A percentile compares a stretch with the other conserved stretches of the same genome.
Evolutionary conservation across 768 basidiomycete species (phyloP).

Genomic region (Lyophyllum decastes): DNA sequence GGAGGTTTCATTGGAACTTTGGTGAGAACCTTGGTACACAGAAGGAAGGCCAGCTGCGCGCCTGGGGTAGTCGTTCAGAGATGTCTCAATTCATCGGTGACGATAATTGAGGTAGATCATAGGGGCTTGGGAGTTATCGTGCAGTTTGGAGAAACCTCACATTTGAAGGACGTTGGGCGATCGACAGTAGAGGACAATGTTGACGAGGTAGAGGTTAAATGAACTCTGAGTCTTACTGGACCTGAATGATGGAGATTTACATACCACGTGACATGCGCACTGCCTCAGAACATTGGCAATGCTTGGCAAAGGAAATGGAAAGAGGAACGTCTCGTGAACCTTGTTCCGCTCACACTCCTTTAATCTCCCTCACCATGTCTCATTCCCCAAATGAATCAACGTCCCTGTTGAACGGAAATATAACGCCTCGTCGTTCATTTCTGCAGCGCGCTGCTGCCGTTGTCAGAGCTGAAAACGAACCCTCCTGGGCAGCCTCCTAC

Average conservation of each 20-base stretch:
- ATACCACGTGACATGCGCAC: conserved; percentile 10
- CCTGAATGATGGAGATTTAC: no score
- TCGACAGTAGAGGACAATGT: conserved; percentile 48
- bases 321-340: background rate
- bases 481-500: conserved; percentile 59
- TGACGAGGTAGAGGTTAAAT: conserved; percentile 38
- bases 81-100: conserved; percentile 59
- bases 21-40: conserved; percentile 46
- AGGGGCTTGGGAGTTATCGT: conserved; percentile 41
- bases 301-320: background rate
- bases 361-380: conserved; percentile 28
- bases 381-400: conserved; percentile 41
- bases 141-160: conserved; percentile 56
- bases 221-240: no score
- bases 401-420: conserved; percentile 49
- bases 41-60: conserved; percentile 36
- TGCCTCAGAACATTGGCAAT: conserved; percentile 12
- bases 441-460: conserved; percentile 38
- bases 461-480: conserved; percentile 63
- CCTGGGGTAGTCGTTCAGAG: conserved; percentile 33
- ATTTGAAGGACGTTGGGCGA: conserved; percentile 39
- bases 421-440: conserved; percentile 24
- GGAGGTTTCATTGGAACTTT: conserved; percentile 63
- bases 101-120: conserved; percentile 54
- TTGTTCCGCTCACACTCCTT: conserved; percentile 2